phyloP scores from a whole-genome alignment of 805 yeast genomes.

The Pichia nanzhaoensis region DNA sequence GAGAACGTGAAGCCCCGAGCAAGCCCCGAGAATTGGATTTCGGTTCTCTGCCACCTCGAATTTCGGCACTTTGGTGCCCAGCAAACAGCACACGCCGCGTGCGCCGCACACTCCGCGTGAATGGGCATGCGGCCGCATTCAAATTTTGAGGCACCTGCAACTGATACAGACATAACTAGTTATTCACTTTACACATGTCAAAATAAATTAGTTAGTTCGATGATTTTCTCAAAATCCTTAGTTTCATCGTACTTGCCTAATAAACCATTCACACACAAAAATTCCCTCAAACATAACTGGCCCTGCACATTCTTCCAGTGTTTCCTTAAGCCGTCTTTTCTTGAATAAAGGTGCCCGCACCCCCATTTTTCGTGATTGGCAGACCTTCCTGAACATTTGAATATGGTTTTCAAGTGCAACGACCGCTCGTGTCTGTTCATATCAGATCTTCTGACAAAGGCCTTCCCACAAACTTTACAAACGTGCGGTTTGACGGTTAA shows the following conservation, averaged over 20 bases:
- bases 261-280: not conserved
- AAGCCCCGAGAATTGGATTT: too few relatives aligned
- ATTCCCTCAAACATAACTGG: slow-evolving; percentile 1
- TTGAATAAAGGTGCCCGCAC: slow-evolving; percentile 10
- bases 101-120: too few relatives aligned
- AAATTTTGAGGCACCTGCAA: too few relatives aligned
- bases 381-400: slow-evolving; percentile 4
- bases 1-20: too few relatives aligned
- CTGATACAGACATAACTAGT: too few relatives aligned
- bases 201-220: slow-evolving; percentile 5
- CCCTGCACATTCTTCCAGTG: slow-evolving; percentile 11
- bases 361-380: slow-evolving; percentile 6
- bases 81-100: too few relatives aligned
- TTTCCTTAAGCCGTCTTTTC: slow-evolving; percentile 11
- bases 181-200: not conserved
- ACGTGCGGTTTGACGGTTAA: slow-evolving; percentile 10
- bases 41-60: too few relatives aligned
- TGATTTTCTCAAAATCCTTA: slow-evolving; percentile 4
- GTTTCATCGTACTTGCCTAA: not conserved
- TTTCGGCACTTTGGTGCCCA: too few relatives aligned
- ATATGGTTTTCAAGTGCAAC: slow-evolving; percentile 8
- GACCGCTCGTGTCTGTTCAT: slow-evolving; percentile 14
- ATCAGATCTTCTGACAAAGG: slow-evolving; percentile 14
- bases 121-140: too few relatives aligned
- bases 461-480: slow-evolving; percentile 11